These are phyloP conservation scores for Phytophthora sp. DNA, from an alignment of 352 stramenopile genomes.

Conservation along the genomic window DNA sequence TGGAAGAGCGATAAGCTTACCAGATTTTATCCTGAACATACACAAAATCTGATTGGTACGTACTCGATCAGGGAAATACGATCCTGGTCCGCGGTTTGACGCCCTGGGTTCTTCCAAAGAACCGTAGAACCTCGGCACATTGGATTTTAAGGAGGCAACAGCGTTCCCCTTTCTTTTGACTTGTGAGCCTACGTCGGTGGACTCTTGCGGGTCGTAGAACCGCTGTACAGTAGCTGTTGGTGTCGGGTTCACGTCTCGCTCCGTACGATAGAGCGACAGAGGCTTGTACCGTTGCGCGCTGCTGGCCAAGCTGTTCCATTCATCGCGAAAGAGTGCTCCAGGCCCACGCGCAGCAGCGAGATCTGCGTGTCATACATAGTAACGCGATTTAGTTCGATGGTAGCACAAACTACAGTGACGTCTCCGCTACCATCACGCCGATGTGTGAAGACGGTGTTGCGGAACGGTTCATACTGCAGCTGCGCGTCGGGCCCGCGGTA, in stretches of 20 bases:
- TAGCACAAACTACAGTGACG: neutral
- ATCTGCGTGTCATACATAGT: slow-evolving; percentile 9
- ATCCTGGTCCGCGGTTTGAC: slow-evolving; percentile 36
- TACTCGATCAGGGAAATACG: slow-evolving; percentile 60
- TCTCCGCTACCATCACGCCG: slow-evolving; percentile 22
- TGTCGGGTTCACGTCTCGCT: slow-evolving; percentile 63
- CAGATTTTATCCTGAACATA: too few relatives aligned
- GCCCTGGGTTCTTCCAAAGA: slow-evolving; percentile 12
- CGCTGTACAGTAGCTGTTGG: slow-evolving; percentile 41
- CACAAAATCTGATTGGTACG: slow-evolving; percentile 4
- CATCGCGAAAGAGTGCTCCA: slow-evolving; percentile 46
- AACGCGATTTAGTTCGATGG: neutral
- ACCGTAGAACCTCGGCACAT: slow-evolving; percentile 47
- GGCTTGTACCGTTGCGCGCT: slow-evolving; percentile 31
- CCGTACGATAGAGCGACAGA: slow-evolving; percentile 38
- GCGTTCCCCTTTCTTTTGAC: slow-evolving; percentile 46
- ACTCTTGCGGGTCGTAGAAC: slow-evolving; percentile 51
- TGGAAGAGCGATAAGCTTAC: neutral
- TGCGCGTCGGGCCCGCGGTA: slow-evolving; percentile 45
- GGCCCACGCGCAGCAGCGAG: slow-evolving; percentile 36
- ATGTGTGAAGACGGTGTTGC: slow-evolving; percentile 49
- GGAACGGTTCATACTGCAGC: slow-evolving; percentile 56
- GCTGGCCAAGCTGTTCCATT: slow-evolving; percentile 52
- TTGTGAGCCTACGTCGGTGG: slow-evolving; percentile 40
- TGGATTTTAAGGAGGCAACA: slow-evolving; percentile 49